Evolutionary conservation across 257 asterid species (phyloP), one percentile per base, ranked within the genome.

Genomic region (Solanum okadae): DNA sequence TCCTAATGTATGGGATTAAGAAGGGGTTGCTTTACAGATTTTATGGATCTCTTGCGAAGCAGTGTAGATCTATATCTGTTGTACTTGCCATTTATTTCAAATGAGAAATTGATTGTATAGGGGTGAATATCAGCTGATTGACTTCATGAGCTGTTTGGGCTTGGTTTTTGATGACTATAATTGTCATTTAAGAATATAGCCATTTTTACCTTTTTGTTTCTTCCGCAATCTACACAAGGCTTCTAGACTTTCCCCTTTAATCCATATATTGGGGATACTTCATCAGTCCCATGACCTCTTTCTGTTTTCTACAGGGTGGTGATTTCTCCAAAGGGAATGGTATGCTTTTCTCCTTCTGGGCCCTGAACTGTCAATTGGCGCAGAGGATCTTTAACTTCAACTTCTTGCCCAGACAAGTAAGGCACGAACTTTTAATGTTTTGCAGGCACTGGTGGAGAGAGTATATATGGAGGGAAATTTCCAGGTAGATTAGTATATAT

Each of bases 381-480:
- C 93, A 89, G 96, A 89, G 91, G 93, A 91, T 88, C 90, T 94
- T 67, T 90, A 92, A 90, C 94, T 91, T 93, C 93, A 90, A 90
- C 94, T 88, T 92, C 94, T 90, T 90, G 98, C 92, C 90, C 94
- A 91, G 94, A 94, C 93, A 90, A 91, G 94, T 95, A 93, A 94
- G 95, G 94, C 93, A 89, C 92, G 86, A 89, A 93, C 91, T 93
- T 95, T 94, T 94, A 90, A 92, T 96, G 96, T 95, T 91, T 96
- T 96, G 98, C 99, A 97, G 99, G 99, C 94, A 97, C 98, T 90
- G 99, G 99, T 91, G 99, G 99, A 89, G 99, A 97, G 92, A 96
- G 99, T 91, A 94, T 97, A 38, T 97, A 94, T 88, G 99, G 99
- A 88, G 99, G 99, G 87, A 97, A 94, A 92, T 96, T 96, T 93